phyloP scores from a whole-genome alignment of 768 basidiomycete genomes.

The Rhodotorula diobovata region DNA sequence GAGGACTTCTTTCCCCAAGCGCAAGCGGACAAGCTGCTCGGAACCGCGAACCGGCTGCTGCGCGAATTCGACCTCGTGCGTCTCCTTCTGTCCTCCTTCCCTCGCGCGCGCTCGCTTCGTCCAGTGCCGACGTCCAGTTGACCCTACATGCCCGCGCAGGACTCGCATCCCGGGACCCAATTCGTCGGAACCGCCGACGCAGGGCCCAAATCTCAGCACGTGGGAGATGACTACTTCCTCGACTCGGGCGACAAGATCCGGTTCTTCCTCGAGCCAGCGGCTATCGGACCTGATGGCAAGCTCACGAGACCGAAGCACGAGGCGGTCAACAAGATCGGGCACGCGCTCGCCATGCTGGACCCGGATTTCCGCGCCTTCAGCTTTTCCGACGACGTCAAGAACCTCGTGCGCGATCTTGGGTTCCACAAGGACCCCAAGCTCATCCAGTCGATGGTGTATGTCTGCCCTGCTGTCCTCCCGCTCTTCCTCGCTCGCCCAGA shows the following conservation, averaged over 20 bases:
- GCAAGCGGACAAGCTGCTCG: slow-evolving; percentile 61
- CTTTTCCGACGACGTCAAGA: slow-evolving; percentile 51
- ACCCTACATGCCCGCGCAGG: slow-evolving; percentile 7
- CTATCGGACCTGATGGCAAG: slow-evolving; percentile 61
- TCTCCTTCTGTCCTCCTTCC: slow-evolving; percentile 50
- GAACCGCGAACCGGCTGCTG: slow-evolving; percentile 68
- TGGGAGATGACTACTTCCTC: slow-evolving; percentile 91
- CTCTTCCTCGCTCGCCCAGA: slow-evolving; percentile 62
- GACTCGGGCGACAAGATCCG: slow-evolving; percentile 88
- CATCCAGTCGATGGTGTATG: slow-evolving; percentile 42
- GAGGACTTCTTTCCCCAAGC: slow-evolving; percentile 63
- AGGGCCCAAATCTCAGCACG: slow-evolving; percentile 50
- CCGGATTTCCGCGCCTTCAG: slow-evolving; percentile 65
- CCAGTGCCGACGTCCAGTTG: background rate
- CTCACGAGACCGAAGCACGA: slow-evolving; percentile 57
- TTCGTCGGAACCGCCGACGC: background rate
- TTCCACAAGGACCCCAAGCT: slow-evolving; percentile 72
- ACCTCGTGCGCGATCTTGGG: slow-evolving; percentile 68
- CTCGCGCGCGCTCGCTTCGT: background rate
- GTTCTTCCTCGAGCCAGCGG: slow-evolving; percentile 88
- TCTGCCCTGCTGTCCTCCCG: background rate
- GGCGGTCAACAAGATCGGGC: slow-evolving; percentile 74
- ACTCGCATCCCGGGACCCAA: background rate
- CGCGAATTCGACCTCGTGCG: slow-evolving; percentile 69
- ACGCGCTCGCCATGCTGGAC: slow-evolving; percentile 77